These are phyloP conservation scores for Spergularia azorica DNA, from an alignment of 179 eudicot species.

Conservation along the genomic window DNA sequence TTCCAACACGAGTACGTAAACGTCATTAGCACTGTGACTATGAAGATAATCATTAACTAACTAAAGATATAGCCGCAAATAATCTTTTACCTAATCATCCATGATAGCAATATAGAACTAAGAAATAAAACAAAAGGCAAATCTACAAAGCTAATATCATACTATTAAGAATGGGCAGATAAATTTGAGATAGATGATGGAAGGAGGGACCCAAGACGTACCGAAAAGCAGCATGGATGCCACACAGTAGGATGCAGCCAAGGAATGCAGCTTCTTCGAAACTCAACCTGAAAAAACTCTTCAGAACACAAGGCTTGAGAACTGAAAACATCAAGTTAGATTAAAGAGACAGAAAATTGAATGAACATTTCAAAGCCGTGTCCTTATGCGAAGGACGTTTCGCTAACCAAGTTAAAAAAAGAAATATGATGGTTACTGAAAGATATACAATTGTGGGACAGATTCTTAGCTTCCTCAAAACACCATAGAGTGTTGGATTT, in stretches of 20 bases:
- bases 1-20: background rate
- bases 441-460: conserved; percentile 6
- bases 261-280: conserved; percentile 30
- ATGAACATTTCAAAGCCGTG: background rate
- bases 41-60: conserved; percentile 4
- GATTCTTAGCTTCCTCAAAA: background rate
- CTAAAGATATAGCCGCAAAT: background rate
- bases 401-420: background rate
- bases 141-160: background rate
- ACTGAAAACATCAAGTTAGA: conserved; percentile 2
- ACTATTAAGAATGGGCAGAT: conserved; percentile 9
- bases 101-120: background rate
- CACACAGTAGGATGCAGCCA: conserved; percentile 27
- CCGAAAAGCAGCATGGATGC: conserved; percentile 18
- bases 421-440: conserved; percentile 19
- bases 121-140: conserved; percentile 19
- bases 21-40: background rate
- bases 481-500: background rate
- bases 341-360: background rate
- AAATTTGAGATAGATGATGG: conserved; percentile 10
- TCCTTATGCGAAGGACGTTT: background rate
- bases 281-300: conserved; percentile 5
- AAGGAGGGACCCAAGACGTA: conserved; percentile 22
- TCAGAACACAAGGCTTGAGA: conserved; percentile 4
- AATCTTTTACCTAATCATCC: conserved; percentile 17